Base-by-base conservation (phyloP, 2,329 filamentous ascomycete species). In the Nigrospora oryzae region DNA sequence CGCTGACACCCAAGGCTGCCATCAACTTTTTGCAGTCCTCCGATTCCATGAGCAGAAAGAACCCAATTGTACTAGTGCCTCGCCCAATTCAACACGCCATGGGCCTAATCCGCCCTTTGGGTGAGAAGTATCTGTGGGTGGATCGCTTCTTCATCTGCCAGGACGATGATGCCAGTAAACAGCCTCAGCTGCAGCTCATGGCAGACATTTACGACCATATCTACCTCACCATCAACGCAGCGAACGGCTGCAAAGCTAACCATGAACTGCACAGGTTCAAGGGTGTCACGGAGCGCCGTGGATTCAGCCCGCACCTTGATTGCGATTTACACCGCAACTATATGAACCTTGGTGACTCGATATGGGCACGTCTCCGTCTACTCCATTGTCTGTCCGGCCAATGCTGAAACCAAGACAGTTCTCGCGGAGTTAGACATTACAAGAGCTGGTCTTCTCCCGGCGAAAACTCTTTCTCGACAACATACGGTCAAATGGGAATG, bases 91-190 rank as follows among this genome's bases (percentile, higher is more conserved):
- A 34, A 11, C 31, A 43, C n/a, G 41, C 41, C 34, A 35, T 43
- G 35, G 41, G 32, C 13, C 28, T 44, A 11, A 15, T 30, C 13
- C 14, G 17, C 3, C 12, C 17, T 12, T n/a, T 44, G 17, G 36
- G n/a, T 13, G 19, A 28, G 1, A 33, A 4, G 7, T 44, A 44
- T 16, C 17, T 44, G 7, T 38, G 36, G 42, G 42, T 33, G n/a
- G 36, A 44, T 32, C 33, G 42, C 14, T 30, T 44, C 23, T 44
- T 35, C 28, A 44, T 44, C 11, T 35, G 33, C 28, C 42, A 39
- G 36, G 42, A 44, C 13, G 42, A 44, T 17, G 28, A 23, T 6
- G 42, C 12, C 3, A 38, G 14, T 7, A 44, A 44, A 30, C 28
- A 35, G 12, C 17, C 28, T 11, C 42, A 44, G 36, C 34, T 43